Evolutionary conservation across 148 eudicot species (phyloP).

Genomic region (Mesembryanthemum crystallinum): DNA sequence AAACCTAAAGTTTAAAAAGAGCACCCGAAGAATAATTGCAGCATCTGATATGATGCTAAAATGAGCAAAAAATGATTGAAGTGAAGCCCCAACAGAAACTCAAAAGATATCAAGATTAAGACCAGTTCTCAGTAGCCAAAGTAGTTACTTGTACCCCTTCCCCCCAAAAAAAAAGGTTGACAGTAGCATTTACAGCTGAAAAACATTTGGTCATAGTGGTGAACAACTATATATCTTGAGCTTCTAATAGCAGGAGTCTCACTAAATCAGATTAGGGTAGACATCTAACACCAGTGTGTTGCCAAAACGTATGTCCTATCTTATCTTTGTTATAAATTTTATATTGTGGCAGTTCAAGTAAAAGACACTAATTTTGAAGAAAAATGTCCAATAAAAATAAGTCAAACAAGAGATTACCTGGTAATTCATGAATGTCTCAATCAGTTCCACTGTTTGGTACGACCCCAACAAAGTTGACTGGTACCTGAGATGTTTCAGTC

Average conservation of each 20-base stretch:
- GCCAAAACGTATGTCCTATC: not conserved
- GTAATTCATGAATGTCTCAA: constrained; percentile 97
- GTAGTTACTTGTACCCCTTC: not conserved
- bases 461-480: constrained; percentile 90
- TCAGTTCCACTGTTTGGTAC: constrained; percentile 80
- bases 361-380: too few relatives aligned
- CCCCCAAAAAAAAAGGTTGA: not conserved
- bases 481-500: constrained; percentile 53
- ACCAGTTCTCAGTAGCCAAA: not conserved
- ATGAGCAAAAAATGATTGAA: not conserved
- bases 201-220: not conserved
- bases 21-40: not conserved
- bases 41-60: not conserved
- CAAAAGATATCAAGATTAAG: not conserved
- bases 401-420: constrained; percentile 58
- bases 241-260: not conserved
- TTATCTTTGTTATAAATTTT: not conserved
- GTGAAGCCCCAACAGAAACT: not conserved
- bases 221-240: not conserved
- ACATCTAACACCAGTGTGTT: not conserved
- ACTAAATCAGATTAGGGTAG: not conserved
- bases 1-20: not conserved
- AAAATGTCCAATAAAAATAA: not conserved
- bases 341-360: not conserved
- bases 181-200: not conserved